A percentile compares a stretch with the other conserved stretches of the same genome.
phyloP scores from a whole-genome alignment of 2,329 filamentous ascomycete genomes.

The Penicillium sp. region DNA sequence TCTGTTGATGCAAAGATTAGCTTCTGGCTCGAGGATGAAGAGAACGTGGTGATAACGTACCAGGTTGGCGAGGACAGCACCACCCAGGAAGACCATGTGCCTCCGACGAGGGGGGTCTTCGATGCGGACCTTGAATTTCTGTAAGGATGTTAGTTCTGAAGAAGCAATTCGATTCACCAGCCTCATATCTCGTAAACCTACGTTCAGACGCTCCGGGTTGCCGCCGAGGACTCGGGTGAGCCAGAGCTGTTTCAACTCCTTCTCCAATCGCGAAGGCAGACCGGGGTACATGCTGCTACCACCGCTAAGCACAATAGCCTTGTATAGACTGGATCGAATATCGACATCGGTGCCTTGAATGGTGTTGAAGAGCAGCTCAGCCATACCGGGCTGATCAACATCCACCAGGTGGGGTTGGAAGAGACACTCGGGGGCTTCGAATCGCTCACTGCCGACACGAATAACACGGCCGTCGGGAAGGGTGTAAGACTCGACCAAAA shows the following conservation, averaged over 20 bases:
- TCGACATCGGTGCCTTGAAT: slow-evolving; percentile 97
- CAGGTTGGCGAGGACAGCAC: slow-evolving; percentile 95
- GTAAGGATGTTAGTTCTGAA: slow-evolving; percentile 22
- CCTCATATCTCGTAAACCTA: slow-evolving; percentile 42
- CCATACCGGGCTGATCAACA: slow-evolving; percentile 94
- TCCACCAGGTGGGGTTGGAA: slow-evolving; percentile 99
- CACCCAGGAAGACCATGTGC: slow-evolving; percentile 99
- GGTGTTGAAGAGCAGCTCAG: slow-evolving; percentile 98
- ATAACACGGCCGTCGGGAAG: slow-evolving; percentile 96
- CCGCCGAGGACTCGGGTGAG: slow-evolving; percentile 87
- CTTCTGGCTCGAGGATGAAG: slow-evolving; percentile 10
- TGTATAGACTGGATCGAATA: slow-evolving; percentile 90
- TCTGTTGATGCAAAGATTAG: slow-evolving; percentile 53
- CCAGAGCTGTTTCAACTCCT: slow-evolving; percentile 99
- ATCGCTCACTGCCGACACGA: slow-evolving; percentile 92
- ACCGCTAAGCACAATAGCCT: slow-evolving; percentile 94
- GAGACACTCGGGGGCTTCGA: slow-evolving; percentile 96
- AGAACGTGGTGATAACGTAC: slow-evolving; percentile 48
- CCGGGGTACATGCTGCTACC: slow-evolving; percentile 99
- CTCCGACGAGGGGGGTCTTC: slow-evolving; percentile 93
- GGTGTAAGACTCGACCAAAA: slow-evolving; percentile 96
- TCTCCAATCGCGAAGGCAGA: slow-evolving; percentile 90
- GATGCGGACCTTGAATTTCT: slow-evolving; percentile 99
- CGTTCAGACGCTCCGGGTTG: slow-evolving; percentile 86
- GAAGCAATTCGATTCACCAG: background rate